Conservation (phyloP, 2,329 filamentous ascomycete species). For the Simplicillium aogashimaense region DNA sequence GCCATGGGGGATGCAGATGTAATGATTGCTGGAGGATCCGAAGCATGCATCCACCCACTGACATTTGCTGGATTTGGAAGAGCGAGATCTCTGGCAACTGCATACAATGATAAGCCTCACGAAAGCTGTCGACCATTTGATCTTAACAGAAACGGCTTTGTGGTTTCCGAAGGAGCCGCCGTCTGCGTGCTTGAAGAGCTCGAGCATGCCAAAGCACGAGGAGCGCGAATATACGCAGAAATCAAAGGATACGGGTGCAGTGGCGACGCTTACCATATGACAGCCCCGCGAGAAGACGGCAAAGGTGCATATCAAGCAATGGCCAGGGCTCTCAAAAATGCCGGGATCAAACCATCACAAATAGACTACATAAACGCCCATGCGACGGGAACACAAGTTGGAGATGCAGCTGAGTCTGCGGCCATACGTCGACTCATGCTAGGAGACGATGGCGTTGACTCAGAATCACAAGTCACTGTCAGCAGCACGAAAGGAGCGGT, state of each 20-base stretch:
- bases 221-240: conserved; percentile 80
- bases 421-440: conserved; percentile 74
- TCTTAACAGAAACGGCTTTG: conserved; percentile 68
- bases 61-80: conserved; percentile 86
- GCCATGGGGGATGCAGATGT: conserved; percentile 85
- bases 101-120: conserved; percentile 62
- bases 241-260: conserved; percentile 82
- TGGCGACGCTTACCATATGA: conserved; percentile 89
- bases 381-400: conserved; percentile 77
- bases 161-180: conserved; percentile 86
- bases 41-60: conserved; percentile 91
- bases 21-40: conserved; percentile 91
- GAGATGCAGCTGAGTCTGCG: conserved; percentile 77
- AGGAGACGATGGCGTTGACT: conserved; percentile 55
- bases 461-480: conserved; percentile 60
- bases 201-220: conserved; percentile 72
- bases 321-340: conserved; percentile 69
- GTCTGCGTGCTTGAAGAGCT: conserved; percentile 83
- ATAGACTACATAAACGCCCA: conserved; percentile 96
- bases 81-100: conserved; percentile 75
- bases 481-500: conserved; percentile 92
- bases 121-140: conserved; percentile 84
- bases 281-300: conserved; percentile 75
- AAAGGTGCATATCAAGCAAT: conserved; percentile 76
- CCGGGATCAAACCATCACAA: conserved; percentile 53